Base-by-base conservation (phyloP, 495 filamentous ascomycete genomes). In the Aeminium ludgeri region DNA sequence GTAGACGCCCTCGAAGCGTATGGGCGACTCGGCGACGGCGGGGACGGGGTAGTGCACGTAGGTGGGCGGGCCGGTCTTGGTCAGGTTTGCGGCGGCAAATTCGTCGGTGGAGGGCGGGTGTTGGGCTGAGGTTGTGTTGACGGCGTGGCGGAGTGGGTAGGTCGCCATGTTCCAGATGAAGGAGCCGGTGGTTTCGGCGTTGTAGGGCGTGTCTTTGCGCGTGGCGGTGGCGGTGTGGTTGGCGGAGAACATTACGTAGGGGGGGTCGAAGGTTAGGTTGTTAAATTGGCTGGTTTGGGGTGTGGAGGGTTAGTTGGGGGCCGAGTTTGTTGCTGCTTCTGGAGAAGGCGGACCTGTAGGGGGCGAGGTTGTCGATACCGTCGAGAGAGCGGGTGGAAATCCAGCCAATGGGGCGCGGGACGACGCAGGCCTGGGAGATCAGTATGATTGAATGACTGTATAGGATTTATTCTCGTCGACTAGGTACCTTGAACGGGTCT, bases 121-220 rank as follows among this genome's bases (percentile, higher is more conserved):
- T 35, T 66, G 60, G 43, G 68, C 56, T 3, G 65, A 63, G 6
- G 63, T 62, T 16, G 60, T 62, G 46, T 71, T 74, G 30, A 74
- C 65, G 2, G 60, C 61, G 2, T 72, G 58, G 4, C 65, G 63
- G 10, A 72, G 57, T 11, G 61, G 64, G 50, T 55, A 72, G 0
- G 69, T 76, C 0, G 69, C 70, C 20, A 76, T 54, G 45, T 71
- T 72, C 70, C 68, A 74, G 39, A 66, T 66, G 51, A 76, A 73
- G 1, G 60, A 51, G 25, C 68, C 66, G 2, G 66, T 72, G 6
- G 59, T 31, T 50, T 73, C 66, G 43, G 60, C 61, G 48, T 76
- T 74, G 42, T 58, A 41, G 18, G 68, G 64, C 0, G 65, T 68
- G 53, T 74, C 70, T 48, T 74, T 74, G 43, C 67, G 64, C 4